Percentiles rank a stretch among this genome's conserved stretches.
Evolutionary conservation across 2,329 filamentous ascomycete genomes (phyloP).

Genomic region (Alternaria ethzedia): DNA sequence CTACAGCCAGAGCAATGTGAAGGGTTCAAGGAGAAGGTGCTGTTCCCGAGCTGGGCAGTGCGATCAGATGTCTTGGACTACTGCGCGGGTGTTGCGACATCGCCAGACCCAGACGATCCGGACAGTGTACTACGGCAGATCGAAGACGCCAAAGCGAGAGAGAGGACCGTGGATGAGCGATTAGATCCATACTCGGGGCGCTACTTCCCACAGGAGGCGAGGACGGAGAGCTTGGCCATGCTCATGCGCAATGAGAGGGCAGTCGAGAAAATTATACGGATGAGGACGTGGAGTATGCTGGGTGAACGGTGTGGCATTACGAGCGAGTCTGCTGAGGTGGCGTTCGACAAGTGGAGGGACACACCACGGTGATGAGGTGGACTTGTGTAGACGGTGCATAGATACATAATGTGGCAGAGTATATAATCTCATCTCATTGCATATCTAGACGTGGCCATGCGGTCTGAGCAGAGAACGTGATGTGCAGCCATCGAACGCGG

Average conservation of each 20-base stretch:
- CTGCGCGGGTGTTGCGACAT: conserved; percentile 85
- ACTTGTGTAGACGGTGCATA: not conserved
- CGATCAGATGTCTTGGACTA: conserved; percentile 86
- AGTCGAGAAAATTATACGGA: conserved; percentile 79
- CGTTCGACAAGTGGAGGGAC: conserved; percentile 45
- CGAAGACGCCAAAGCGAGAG: conserved; percentile 72
- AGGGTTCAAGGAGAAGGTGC: conserved; percentile 74
- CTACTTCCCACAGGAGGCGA: conserved; percentile 78
- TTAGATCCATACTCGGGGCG: conserved; percentile 89
- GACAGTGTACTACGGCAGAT: conserved; percentile 72
- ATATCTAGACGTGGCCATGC: not conserved
- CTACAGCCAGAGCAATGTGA: conserved; percentile 70
- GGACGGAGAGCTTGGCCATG: conserved; percentile 79
- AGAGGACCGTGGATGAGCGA: conserved; percentile 82
- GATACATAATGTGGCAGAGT: not conserved
- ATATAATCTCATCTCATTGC: conserved; percentile 15
- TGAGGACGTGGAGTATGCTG: conserved; percentile 81
- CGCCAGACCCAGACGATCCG: conserved; percentile 85
- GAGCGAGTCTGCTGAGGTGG: conserved; percentile 52
- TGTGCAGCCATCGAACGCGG: not conserved
- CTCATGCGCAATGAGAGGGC: conserved; percentile 76
- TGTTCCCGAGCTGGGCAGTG: conserved; percentile 89
- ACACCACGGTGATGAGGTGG: conserved; percentile 13
- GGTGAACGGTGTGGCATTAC: conserved; percentile 72
- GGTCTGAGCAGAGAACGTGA: not conserved